Conservation (phyloP, 2,329 filamentous ascomycete species). For the Hirsutella minnesotensis region DNA sequence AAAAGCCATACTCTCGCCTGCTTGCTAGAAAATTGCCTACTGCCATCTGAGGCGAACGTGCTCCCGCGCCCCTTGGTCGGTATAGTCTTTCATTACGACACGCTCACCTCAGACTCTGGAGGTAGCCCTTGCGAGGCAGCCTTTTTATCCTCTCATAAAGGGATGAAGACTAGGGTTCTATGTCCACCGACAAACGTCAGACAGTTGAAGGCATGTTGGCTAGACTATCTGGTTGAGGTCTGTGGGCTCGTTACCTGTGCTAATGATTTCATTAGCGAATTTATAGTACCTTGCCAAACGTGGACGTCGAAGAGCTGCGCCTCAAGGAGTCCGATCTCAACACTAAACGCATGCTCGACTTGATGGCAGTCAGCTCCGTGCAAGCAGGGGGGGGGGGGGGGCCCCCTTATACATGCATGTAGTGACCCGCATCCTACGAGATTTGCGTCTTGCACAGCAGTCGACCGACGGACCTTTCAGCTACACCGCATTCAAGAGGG, state of each 20-base stretch:
- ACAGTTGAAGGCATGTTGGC: constrained; percentile 21
- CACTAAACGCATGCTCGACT: constrained; percentile 43
- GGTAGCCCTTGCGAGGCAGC: constrained; percentile 48
- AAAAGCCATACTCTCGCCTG: constrained; percentile 51
- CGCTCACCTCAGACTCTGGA: constrained; percentile 32
- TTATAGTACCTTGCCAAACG: constrained; percentile 28
- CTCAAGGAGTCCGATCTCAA: constrained; percentile 41
- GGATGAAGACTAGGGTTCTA: constrained; percentile 37
- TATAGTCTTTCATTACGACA: constrained; percentile 54
- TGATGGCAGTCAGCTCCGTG: constrained; percentile 40
- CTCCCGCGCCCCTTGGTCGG: constrained; percentile 43
- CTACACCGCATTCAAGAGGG: constrained; percentile 34
- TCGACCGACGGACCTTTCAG: constrained; percentile 25
- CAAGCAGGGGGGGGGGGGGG: constrained; percentile 18
- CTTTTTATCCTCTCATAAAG: constrained; percentile 31
- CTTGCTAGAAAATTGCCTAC: constrained; percentile 44
- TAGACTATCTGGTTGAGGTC: neutral
- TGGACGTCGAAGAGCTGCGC: constrained; percentile 36
- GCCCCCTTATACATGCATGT: constrained; percentile 48
- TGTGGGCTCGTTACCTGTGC: neutral
- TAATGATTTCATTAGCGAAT: constrained; percentile 13
- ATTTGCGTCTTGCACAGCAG: constrained; percentile 38
- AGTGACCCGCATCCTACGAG: constrained; percentile 41
- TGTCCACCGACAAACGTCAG: constrained; percentile 40
- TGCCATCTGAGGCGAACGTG: constrained; percentile 28